Percentiles rank a stretch among this genome's conserved stretches.
These are phyloP conservation scores for Delphinella strobiligena DNA, from an alignment of 2,329 filamentous ascomycete genomes.

Conservation along the genomic window DNA sequence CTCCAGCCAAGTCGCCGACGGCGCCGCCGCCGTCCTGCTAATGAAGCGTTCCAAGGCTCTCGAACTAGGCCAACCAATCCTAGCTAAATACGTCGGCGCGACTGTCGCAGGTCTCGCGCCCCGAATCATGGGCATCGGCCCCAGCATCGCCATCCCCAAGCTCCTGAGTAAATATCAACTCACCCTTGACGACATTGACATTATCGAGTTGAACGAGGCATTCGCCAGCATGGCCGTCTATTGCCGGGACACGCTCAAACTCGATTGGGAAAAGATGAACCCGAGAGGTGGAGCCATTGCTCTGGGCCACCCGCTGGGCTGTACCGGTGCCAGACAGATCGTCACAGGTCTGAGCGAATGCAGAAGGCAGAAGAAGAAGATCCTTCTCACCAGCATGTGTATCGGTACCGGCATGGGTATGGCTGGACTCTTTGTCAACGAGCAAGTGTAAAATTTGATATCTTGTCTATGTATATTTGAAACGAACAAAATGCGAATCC, in stretches of 20 bases:
- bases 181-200: slow-evolving; percentile 68
- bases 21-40: slow-evolving; percentile 75
- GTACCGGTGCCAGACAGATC: slow-evolving; percentile 68
- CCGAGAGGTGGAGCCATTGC: slow-evolving; percentile 71
- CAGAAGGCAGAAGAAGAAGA: slow-evolving; percentile 75
- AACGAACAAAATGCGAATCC: no score
- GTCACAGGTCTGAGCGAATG: slow-evolving; percentile 83
- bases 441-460: no score
- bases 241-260: slow-evolving; percentile 51
- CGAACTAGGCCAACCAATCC: slow-evolving; percentile 76
- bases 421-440: slow-evolving; percentile 55
- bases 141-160: slow-evolving; percentile 62
- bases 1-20: slow-evolving; percentile 88
- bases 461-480: no score
- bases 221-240: slow-evolving; percentile 98
- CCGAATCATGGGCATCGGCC: slow-evolving; percentile 92
- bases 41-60: slow-evolving; percentile 91
- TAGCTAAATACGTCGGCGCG: slow-evolving; percentile 88
- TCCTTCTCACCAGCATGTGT: slow-evolving; percentile 86
- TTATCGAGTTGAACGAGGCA: slow-evolving; percentile 93
- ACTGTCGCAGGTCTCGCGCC: slow-evolving; percentile 84
- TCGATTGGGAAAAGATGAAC: slow-evolving; percentile 70
- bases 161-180: slow-evolving; percentile 71
- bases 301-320: slow-evolving; percentile 69
- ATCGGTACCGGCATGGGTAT: slow-evolving; percentile 57